Evolutionary conservation across 2,329 filamentous ascomycete genomes (phyloP), one percentile per base, ranked within the genome.

Genomic region (Fusarium falciforme): DNA sequence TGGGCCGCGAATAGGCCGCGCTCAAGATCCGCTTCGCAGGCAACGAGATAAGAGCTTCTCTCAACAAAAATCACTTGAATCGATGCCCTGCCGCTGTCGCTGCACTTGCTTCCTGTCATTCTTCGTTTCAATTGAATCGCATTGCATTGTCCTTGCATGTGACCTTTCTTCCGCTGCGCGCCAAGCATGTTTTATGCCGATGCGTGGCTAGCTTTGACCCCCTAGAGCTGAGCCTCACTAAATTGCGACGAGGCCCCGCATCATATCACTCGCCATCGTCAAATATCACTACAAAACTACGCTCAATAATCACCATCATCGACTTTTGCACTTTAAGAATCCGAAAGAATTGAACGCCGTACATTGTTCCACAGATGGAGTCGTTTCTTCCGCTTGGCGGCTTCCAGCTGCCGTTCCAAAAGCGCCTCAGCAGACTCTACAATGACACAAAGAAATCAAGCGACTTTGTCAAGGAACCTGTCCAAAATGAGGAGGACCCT

Each of bases 391-490:
- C 87, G 11, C 79, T 85, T 57, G 85, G 85, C 64, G 87, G 87
- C 81, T 86, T 89, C 70, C 85, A 88, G 82, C 82, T 89, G 81
- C 87, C 89, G 58, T 88, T 91, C 68, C 89, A 91, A 80, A 87
- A 89, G 69, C 88, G 90, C 64, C 86, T 94, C 20, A 93, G 91
- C 74, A 88, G 93, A 77, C 89, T 95, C 66, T 95, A 95, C 81
- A 93, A 93, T 76, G 93, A 95, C 84, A 94, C 93, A 67, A 95
- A 95, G 80, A 93, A 91, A 76, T 93, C 92, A 29, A 93, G 90
- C 80, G 91, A 93, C 81, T 93, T 93, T 74, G 90, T 93, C 79
- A 91, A 89, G 80, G 89, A 89, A 79, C 88, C 89, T 62, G 87
- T 87, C 73, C 91, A 87, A 82, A 90, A 90, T 79, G 84, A 89